Percentiles rank a stretch among this genome's conserved stretches.
phyloP scores from a whole-genome alignment of 2,329 filamentous ascomycete genomes.

The Colletotrichum musae region DNA sequence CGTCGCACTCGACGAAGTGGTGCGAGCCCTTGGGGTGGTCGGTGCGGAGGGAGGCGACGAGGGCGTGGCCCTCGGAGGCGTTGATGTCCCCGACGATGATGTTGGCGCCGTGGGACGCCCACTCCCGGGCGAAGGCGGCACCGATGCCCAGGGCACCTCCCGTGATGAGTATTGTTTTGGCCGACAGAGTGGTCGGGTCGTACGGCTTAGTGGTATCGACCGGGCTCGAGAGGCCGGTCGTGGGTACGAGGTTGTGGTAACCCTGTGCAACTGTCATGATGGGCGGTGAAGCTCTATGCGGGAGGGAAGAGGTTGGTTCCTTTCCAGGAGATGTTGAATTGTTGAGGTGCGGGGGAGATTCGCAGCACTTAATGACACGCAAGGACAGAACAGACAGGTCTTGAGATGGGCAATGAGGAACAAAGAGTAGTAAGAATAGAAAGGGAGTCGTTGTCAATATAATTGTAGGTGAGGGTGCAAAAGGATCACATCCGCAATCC shows the following conservation, averaged over 20 bases:
- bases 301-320: not conserved
- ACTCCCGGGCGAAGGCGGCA: conserved; percentile 66
- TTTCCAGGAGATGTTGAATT: not conserved
- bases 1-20: conserved; percentile 72
- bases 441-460: too few relatives aligned
- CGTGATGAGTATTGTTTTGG: conserved; percentile 74
- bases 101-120: conserved; percentile 70
- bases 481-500: too few relatives aligned
- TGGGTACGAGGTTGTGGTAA: conserved; percentile 34
- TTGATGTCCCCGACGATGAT: conserved; percentile 76
- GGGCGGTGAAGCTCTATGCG: not conserved
- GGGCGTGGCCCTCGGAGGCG: conserved; percentile 64
- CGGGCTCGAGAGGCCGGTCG: conserved; percentile 54
- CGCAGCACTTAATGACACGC: not conserved
- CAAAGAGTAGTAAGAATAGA: too few relatives aligned
- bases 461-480: too few relatives aligned
- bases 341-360: not conserved
- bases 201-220: conserved; percentile 62
- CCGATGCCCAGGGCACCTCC: conserved; percentile 75
- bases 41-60: conserved; percentile 67
- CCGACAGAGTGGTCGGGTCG: conserved; percentile 60
- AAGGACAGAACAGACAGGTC: not conserved
- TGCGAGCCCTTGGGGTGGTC: conserved; percentile 54
- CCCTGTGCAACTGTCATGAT: conserved; percentile 35
- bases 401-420: not conserved